Percentiles rank a stretch among this genome's conserved stretches.
These are phyloP conservation scores for Trametopsis cervina DNA, from an alignment of 768 basidiomycete genomes.

Conservation along the genomic window DNA sequence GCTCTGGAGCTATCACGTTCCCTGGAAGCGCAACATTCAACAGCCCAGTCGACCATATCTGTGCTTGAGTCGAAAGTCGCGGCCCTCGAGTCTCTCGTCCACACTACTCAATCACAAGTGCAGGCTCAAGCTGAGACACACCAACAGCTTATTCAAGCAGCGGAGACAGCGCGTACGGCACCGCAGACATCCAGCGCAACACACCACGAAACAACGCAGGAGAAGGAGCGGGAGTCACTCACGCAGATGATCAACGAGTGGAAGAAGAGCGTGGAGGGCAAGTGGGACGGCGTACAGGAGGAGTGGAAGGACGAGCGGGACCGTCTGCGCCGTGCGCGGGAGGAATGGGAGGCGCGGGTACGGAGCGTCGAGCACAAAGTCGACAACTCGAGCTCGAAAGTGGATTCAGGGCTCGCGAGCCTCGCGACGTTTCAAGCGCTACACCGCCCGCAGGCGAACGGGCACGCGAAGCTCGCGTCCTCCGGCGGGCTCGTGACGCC, in stretches of 20 bases:
- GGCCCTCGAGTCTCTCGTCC: constrained; percentile 60
- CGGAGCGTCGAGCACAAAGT: constrained; percentile 46
- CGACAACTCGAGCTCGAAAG: constrained; percentile 35
- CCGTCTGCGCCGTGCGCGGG: constrained; percentile 60
- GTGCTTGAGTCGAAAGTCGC: constrained; percentile 62
- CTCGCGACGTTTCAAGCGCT: constrained; percentile 26
- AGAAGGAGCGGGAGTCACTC: constrained; percentile 41
- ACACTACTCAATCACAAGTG: constrained; percentile 37
- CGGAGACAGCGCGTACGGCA: constrained; percentile 27
- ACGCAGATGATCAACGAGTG: constrained; percentile 57
- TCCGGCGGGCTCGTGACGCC: constrained; percentile 61
- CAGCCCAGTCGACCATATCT: constrained; percentile 69
- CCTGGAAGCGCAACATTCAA: constrained; percentile 71
- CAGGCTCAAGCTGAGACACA: constrained; percentile 30
- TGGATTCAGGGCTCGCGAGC: constrained; percentile 27
- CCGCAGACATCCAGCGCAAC: too few species aligned
- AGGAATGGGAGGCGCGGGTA: constrained; percentile 73
- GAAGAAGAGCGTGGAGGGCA: constrained; percentile 73
- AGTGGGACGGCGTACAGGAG: constrained; percentile 71
- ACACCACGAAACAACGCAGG: constrained; percentile 14
- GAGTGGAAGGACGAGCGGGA: constrained; percentile 82
- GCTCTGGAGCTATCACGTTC: constrained; percentile 67
- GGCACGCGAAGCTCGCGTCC: constrained; percentile 23
- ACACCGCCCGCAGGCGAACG: constrained; percentile 32
- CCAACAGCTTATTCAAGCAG: constrained; percentile 17